phyloP scores from a whole-genome alignment of 2,329 filamentous ascomycete species.

The Rosellinia necatrix region DNA sequence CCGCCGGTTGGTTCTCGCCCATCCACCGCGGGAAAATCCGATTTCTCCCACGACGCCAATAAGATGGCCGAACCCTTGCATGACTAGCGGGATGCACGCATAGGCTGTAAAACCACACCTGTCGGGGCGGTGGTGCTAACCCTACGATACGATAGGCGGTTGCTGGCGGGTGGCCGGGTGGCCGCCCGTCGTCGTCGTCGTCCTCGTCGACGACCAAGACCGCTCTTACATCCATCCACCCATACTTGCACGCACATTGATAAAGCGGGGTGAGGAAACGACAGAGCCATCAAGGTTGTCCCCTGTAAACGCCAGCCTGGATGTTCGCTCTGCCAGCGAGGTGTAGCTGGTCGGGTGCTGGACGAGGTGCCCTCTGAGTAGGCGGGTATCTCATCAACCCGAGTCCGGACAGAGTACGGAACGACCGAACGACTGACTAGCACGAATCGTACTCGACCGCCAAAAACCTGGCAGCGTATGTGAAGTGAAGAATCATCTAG shows the following conservation, averaged over 20 bases:
- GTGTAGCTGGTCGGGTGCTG: not conserved
- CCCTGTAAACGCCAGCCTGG: not conserved
- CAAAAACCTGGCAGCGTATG: too few species aligned
- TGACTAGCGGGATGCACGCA: not conserved
- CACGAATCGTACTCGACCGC: constrained; percentile 15
- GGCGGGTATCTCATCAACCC: not conserved
- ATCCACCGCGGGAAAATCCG: not conserved
- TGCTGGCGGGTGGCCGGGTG: too few species aligned
- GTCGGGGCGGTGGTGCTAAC: not conserved
- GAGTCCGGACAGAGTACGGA: not conserved
- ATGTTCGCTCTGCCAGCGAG: not conserved
- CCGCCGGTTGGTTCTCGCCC: not conserved
- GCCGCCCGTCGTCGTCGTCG: too few species aligned
- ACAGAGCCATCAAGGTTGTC: not conserved
- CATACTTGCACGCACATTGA: too few species aligned
- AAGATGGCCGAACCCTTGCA: constrained; percentile 13
- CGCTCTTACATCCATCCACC: too few species aligned
- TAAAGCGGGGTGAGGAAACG: too few species aligned
- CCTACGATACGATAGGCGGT: too few species aligned
- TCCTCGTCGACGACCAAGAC: too few species aligned
- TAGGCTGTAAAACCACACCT: not conserved
- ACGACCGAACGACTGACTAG: too few species aligned
- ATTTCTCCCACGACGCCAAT: constrained; percentile 8
- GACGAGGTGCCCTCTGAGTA: not conserved
- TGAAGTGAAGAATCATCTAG: not conserved